Evolutionary conservation across 495 filamentous ascomycete species (phyloP).

Genomic region (Astrothelium subdiscretum): DNA sequence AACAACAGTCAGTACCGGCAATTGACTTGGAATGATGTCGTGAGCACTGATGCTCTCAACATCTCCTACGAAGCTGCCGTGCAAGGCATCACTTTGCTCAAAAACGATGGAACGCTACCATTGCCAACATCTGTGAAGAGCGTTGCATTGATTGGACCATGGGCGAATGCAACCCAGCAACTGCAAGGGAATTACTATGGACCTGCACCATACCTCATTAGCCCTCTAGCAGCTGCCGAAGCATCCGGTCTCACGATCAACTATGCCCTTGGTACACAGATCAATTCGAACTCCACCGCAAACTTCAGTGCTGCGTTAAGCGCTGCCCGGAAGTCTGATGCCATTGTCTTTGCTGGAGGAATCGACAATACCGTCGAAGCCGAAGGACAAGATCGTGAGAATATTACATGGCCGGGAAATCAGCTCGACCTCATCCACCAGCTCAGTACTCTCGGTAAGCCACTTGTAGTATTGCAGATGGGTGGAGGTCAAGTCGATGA

Average conservation of each 20-base stretch:
- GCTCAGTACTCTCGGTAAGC: constrained; percentile 40
- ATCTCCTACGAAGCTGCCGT: constrained; percentile 48
- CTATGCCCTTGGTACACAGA: constrained; percentile 37
- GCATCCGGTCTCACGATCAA: constrained; percentile 35
- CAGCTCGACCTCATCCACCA: constrained; percentile 44
- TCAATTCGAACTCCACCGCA: constrained; percentile 30
- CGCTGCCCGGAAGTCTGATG: constrained; percentile 41
- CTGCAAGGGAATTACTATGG: constrained; percentile 54
- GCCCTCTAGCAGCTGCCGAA: constrained; percentile 40
- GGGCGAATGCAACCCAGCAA: constrained; percentile 46
- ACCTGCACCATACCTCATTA: constrained; percentile 43
- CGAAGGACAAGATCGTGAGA: constrained; percentile 43
- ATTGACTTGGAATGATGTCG: constrained; percentile 42
- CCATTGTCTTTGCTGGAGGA: constrained; percentile 46
- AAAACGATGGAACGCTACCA: constrained; percentile 49
- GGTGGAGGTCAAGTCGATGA: constrained; percentile 33
- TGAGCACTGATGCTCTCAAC: constrained; percentile 37
- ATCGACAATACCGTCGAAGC: constrained; percentile 46
- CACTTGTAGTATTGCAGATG: constrained; percentile 47
- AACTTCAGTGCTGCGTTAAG: constrained; percentile 32
- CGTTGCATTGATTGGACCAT: constrained; percentile 48
- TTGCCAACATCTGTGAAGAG: constrained; percentile 29
- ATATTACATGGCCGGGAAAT: constrained; percentile 46
- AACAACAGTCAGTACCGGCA: constrained; percentile 37
- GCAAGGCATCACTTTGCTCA: constrained; percentile 47